Evolutionary conservation across 2,329 filamentous ascomycete genomes (phyloP).

Genomic region (Fusarium sp.): DNA sequence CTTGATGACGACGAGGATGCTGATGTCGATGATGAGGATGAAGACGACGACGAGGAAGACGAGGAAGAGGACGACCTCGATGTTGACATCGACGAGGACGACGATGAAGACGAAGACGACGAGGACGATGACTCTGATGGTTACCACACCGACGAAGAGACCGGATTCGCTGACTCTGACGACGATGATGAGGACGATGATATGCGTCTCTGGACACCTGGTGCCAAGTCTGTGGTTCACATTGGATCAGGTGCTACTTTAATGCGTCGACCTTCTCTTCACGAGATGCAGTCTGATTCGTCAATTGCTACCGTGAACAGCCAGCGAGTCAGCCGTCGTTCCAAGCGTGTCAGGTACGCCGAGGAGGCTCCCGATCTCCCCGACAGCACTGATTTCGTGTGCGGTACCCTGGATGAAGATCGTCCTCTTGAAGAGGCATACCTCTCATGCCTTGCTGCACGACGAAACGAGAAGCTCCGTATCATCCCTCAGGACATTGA

Average conservation of each 20-base stretch:
- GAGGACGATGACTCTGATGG: slow-evolving; percentile 73
- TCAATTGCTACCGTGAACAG: slow-evolving; percentile 66
- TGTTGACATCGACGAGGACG: slow-evolving; percentile 59
- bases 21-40: slow-evolving; percentile 79
- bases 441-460: slow-evolving; percentile 83
- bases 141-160: slow-evolving; percentile 80
- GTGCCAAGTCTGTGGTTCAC: slow-evolving; percentile 55
- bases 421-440: slow-evolving; percentile 94
- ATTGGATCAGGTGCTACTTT: slow-evolving; percentile 52
- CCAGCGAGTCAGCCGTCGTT: slow-evolving; percentile 49
- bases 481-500: slow-evolving; percentile 96
- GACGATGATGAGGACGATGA: slow-evolving; percentile 77
- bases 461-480: slow-evolving; percentile 83
- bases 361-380: slow-evolving; percentile 82
- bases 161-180: slow-evolving; percentile 76
- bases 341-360: slow-evolving; percentile 48
- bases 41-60: slow-evolving; percentile 69
- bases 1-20: slow-evolving; percentile 85
- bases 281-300: slow-evolving; percentile 69
- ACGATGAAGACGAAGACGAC: slow-evolving; percentile 64
- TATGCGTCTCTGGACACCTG: slow-evolving; percentile 67
- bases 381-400: slow-evolving; percentile 99
- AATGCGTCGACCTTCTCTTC: slow-evolving; percentile 54
- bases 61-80: slow-evolving; percentile 57
- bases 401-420: slow-evolving; percentile 95